Evolutionary conservation across 805 yeast species (phyloP).

Genomic region (Pichia manshurica): DNA sequence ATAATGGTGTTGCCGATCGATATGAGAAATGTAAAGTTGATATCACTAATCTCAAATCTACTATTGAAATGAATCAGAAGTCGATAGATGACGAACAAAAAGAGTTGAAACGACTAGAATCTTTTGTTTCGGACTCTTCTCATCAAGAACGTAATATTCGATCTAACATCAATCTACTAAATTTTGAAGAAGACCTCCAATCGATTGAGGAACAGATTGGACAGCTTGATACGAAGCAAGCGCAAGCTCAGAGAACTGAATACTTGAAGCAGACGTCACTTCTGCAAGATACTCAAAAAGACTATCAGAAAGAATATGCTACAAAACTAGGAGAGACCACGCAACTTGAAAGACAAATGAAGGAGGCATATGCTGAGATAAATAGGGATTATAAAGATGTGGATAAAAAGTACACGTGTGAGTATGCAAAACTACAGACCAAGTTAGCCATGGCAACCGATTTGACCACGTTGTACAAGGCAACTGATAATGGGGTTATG

Average conservation of each 20-base stretch:
- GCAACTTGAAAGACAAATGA: slow-evolving; percentile 71
- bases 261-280: slow-evolving; percentile 53
- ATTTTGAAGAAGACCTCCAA: slow-evolving; percentile 34
- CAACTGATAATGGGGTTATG: slow-evolving; percentile 91
- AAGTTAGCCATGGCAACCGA: slow-evolving; percentile 74
- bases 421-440: slow-evolving; percentile 72
- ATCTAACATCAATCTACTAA: slow-evolving; percentile 40
- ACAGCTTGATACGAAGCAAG: slow-evolving; percentile 35
- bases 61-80: slow-evolving; percentile 46
- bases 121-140: slow-evolving; percentile 46
- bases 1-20: slow-evolving; percentile 15
- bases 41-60: not conserved
- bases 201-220: slow-evolving; percentile 21
- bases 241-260: slow-evolving; percentile 53
- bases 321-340: slow-evolving; percentile 80
- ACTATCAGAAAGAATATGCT: slow-evolving; percentile 58
- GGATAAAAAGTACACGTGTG: slow-evolving; percentile 55
- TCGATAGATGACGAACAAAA: slow-evolving; percentile 39
- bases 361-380: slow-evolving; percentile 51
- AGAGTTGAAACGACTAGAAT: slow-evolving; percentile 61
- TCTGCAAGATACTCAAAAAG: slow-evolving; percentile 47
- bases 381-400: slow-evolving; percentile 66
- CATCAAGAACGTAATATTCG: slow-evolving; percentile 55
- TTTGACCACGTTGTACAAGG: slow-evolving; percentile 71
- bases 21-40: slow-evolving; percentile 23